Evolutionary conservation across 345 rosid genomes (phyloP).

Genomic region (Linum lewisii): DNA sequence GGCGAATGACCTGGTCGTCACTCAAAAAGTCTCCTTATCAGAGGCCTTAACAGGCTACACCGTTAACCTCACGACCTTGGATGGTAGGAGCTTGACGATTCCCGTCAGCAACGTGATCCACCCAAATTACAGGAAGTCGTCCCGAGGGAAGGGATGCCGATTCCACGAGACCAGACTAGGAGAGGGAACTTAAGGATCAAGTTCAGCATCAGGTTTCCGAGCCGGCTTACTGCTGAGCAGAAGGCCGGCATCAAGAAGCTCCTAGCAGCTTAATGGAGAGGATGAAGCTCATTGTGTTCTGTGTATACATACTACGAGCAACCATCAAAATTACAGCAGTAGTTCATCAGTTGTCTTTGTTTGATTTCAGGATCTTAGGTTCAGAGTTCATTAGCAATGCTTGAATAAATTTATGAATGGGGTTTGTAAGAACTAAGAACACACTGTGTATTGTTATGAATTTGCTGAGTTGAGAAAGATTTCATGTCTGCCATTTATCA

Average conservation of each 20-base stretch:
- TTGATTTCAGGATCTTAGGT: too few relatives aligned
- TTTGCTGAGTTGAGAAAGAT: too few relatives aligned
- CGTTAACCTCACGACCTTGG: constrained; percentile 16
- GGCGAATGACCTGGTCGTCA: constrained; percentile 14
- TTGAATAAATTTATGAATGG: too few relatives aligned
- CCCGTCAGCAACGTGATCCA: constrained; percentile 5
- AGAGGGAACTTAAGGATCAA: constrained; percentile 11
- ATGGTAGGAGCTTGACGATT: constrained; percentile 13
- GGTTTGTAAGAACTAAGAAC: too few relatives aligned
- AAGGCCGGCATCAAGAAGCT: constrained; percentile 2
- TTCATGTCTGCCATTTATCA: too few relatives aligned
- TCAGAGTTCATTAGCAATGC: too few relatives aligned
- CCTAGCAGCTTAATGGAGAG: not conserved
- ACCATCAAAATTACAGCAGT: too few relatives aligned
- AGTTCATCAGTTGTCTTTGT: too few relatives aligned
- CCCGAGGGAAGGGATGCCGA: constrained; percentile 12
- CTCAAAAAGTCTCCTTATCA: constrained; percentile 16
- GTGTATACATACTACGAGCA: too few relatives aligned
- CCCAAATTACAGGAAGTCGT: constrained; percentile 1
- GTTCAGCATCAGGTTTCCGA: constrained; percentile 6
- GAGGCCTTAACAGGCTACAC: constrained; percentile 21
- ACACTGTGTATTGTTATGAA: too few relatives aligned
- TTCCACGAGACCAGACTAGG: not conserved
- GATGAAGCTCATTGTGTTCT: too few relatives aligned
- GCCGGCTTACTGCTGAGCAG: constrained; percentile 6